Base-by-base conservation (phyloP, 768 basidiomycete genomes). In the Suillus discolor region DNA sequence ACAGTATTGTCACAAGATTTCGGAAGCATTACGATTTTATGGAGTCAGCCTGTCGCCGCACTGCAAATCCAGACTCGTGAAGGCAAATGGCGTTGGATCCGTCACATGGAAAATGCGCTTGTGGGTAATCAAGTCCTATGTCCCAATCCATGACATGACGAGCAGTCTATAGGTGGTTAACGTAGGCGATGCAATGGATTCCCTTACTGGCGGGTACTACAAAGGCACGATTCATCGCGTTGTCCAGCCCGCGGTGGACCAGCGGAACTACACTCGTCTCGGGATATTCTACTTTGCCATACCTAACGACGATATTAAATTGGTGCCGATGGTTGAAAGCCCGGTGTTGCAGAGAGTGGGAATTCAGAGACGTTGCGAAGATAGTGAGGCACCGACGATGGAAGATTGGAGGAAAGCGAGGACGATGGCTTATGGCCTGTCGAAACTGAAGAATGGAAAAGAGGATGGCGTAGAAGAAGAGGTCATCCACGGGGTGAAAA, bases 191-290 rank as follows among this genome's bases (percentile, higher is more conserved):
- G 81, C 82, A 0, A 71, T 90, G 66, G 83, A 88, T 62, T 86
- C 88, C 69, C 78, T 89, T 25, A 86, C 85, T 1, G 87, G 88
- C 1, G 87, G 87, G 1, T 87, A 78, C 67, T 88, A 88, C 73
- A 81, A 79, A 38, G 84, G 82, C 16, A 88, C 87, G 2, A 83
- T 88, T 57, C 88, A 89, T 68, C 83, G 87, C 16, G 87, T 89
- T 18, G 78, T 87, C 2, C 85, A 85, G 67, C 88, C 87, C 2
- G 87, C 86, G 6, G 68, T 71, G 0, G 86, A 88, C 65, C 88
- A 89, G 68, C 82, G 76, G 38, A 72, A 71, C 38, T 75, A 79
- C 67, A 78, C 83, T 18, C 84, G 87, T 12, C 78, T 88, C 2
- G 87, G 88, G 0, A 78, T 82, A 4, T 87, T 88, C 71, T 88